These are phyloP conservation scores for Citrus inodora DNA, from an alignment of 345 rosid species.

Conservation along the genomic window DNA sequence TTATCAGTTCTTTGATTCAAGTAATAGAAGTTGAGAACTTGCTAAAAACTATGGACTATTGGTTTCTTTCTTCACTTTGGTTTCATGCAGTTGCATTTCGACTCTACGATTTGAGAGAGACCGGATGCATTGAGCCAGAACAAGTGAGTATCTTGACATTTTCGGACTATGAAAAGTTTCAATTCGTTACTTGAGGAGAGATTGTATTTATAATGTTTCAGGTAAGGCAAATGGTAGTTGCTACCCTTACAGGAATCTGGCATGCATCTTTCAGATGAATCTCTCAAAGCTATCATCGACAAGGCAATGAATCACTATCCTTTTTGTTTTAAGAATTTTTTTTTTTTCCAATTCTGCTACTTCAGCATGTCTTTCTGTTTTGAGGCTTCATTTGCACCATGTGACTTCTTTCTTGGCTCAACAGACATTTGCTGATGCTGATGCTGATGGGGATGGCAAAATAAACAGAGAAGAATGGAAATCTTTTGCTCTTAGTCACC, in stretches of 20 bases:
- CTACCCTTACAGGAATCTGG: conserved; percentile 23
- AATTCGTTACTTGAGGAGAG: neutral
- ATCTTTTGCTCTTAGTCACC: conserved; percentile 39
- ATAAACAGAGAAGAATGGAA: conserved; percentile 56
- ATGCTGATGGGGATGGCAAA: conserved; percentile 51
- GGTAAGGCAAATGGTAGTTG: conserved; percentile 41
- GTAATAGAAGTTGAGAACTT: neutral
- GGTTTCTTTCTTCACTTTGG: neutral
- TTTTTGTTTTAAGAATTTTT: neutral
- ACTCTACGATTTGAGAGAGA: conserved; percentile 38
- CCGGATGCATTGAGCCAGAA: conserved; percentile 36
- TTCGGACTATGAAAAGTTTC: neutral
- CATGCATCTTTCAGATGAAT: conserved; percentile 22
- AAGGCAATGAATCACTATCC: conserved; percentile 6
- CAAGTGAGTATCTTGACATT: conserved; percentile 27
- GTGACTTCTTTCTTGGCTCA: neutral
- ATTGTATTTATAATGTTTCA: conserved; percentile 5
- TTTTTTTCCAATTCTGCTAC: neutral
- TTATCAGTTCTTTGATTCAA: neutral
- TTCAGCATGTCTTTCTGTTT: neutral
- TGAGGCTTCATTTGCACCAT: neutral
- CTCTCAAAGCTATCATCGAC: conserved; percentile 25
- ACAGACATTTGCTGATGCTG: conserved; percentile 57
- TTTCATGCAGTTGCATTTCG: conserved; percentile 38
- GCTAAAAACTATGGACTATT: neutral